Conservation (phyloP, 139 green algal species). For the Prasinococcaceae sp. region DNA sequence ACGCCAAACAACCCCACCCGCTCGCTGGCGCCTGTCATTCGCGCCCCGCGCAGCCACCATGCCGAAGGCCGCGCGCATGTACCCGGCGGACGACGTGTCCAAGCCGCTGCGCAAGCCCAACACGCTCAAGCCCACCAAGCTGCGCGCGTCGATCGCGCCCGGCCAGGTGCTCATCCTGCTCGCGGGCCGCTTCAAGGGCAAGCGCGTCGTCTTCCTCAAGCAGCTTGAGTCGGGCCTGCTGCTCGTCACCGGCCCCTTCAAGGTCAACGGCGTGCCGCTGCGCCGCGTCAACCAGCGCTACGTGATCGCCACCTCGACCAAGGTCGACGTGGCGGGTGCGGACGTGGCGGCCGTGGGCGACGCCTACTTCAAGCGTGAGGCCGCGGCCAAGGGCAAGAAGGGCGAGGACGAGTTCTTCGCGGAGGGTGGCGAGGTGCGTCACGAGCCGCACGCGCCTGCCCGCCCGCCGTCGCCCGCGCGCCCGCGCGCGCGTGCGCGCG, state of each 20-base stretch:
- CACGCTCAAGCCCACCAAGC: slow-evolving; percentile 62
- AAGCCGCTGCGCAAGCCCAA: slow-evolving; percentile 49
- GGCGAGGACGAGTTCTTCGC: slow-evolving; percentile 71
- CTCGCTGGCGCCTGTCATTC: too few species aligned
- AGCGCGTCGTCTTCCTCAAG: slow-evolving; percentile 89
- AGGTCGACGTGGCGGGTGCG: slow-evolving; percentile 46
- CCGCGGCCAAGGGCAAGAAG: slow-evolving; percentile 68
- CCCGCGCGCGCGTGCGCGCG: background rate
- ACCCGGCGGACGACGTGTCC: slow-evolving; percentile 79
- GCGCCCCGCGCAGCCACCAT: too few species aligned
- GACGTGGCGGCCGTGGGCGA: slow-evolving; percentile 76
- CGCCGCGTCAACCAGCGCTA: slow-evolving; percentile 91
- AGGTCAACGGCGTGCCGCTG: slow-evolving; percentile 91
- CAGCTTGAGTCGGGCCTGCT: slow-evolving; percentile 89
- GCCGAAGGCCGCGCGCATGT: slow-evolving; percentile 71
- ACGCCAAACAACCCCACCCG: too few species aligned
- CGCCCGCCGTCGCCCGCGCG: too few species aligned
- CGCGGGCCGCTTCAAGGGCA: slow-evolving; percentile 94
- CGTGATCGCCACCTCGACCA: slow-evolving; percentile 92
- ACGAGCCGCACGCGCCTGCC: background rate
- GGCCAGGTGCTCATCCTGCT: slow-evolving; percentile 95
- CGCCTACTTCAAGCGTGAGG: slow-evolving; percentile 66
- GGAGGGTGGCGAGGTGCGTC: slow-evolving; percentile 2
- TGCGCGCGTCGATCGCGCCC: slow-evolving; percentile 76
- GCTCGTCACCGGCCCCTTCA: slow-evolving; percentile 82